These are phyloP conservation scores for Russula sp. DNA, from an alignment of 768 basidiomycete genomes.

Conservation along the genomic window DNA sequence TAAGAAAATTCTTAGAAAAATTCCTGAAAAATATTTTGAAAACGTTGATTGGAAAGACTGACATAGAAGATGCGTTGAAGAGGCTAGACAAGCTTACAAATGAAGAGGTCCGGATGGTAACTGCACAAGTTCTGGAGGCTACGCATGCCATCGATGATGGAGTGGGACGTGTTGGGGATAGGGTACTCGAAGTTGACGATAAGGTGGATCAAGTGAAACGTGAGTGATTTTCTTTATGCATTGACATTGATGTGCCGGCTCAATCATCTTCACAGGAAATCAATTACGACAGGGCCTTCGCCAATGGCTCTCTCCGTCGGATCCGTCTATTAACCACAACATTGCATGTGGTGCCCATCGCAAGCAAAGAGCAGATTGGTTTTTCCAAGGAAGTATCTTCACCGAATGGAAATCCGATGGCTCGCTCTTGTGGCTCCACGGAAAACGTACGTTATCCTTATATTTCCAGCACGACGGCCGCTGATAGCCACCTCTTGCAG, in stretches of 20 bases:
- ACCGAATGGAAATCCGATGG: background rate
- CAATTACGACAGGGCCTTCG: background rate
- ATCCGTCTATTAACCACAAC: background rate
- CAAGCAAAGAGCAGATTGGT: background rate
- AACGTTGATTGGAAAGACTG: no score
- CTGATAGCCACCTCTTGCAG: background rate
- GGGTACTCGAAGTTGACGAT: no score
- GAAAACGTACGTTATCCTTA: background rate
- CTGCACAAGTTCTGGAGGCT: background rate
- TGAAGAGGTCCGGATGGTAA: background rate
- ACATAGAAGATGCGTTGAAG: no score
- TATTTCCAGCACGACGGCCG: no score
- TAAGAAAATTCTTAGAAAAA: no score
- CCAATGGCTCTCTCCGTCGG: conserved; percentile 1
- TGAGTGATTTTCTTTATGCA: background rate
- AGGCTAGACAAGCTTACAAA: no score
- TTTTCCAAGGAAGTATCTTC: background rate
- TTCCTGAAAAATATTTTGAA: no score
- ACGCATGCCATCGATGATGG: background rate
- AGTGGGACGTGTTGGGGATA: no score
- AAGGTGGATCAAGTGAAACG: background rate
- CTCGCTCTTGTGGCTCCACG: background rate
- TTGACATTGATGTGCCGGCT: background rate
- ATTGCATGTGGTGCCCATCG: background rate
- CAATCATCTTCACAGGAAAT: background rate